Base-by-base conservation (phyloP, 345 rosid species). In the Gossypium anomalum region DNA sequence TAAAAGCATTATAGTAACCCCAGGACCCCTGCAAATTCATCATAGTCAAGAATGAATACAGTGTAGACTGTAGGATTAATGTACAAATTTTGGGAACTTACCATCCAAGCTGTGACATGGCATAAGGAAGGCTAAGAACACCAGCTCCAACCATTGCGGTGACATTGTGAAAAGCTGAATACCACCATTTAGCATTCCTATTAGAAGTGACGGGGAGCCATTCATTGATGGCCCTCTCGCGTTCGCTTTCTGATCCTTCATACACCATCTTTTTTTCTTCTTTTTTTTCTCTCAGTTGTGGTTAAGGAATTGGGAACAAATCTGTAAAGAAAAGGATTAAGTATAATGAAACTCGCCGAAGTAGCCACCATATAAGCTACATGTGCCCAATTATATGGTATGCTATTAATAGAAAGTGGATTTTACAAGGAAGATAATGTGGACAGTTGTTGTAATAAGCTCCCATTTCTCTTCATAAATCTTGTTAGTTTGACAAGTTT, bases 151-250 rank as follows among this genome's bases (percentile, higher is more conserved):
- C 41, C 41, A 34, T 34, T 4, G 41, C 41, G 51, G 97, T 87
- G 72, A 92, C 96, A 80, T 89, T 90, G 89, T 93, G 97, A 85
- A 93, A 93, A 2, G 97, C 85, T 4, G 96, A 87, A 75, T 86
- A 92, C 94, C 96, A 93, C 98, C 97, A 93, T 79, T 92, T 93
- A 20, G 94, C 94, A 45, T 86, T 82, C 79, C 96, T 83, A 0
- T 88, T 80, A 1, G 90, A 82, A 1, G 93, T 91, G 79, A 93
- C 78, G 0, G 97, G 98, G 68, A 90, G 90, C 91, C 97, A 93
- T 3, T 87, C 91, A 16, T 88, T 79, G 8, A 93, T 79, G 16
- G 67, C 45, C 45, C 83, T 82, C 48, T 84, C 83, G 61, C 51
- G 79, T 22, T 57, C 80, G 19, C 38, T 48, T 59, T 29, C 53